A percentile compares a stretch with the other conserved stretches of the same genome.
These are phyloP conservation scores for Neonectria sp. DNA, from an alignment of 2,329 filamentous ascomycete species.

Conservation along the genomic window DNA sequence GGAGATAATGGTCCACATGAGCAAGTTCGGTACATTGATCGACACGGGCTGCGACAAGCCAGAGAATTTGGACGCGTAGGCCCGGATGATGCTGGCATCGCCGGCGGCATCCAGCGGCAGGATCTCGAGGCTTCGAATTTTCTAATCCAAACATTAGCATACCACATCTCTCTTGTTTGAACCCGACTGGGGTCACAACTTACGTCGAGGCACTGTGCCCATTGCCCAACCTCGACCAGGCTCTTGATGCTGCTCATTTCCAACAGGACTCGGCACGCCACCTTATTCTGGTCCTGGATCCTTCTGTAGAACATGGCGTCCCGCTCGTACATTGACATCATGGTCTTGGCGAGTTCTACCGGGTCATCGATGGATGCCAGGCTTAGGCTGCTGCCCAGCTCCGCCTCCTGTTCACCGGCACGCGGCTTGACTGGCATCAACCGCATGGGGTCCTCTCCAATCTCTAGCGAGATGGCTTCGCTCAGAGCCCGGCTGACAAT, in stretches of 20 bases:
- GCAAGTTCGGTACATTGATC: slow-evolving; percentile 89
- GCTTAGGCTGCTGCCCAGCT: slow-evolving; percentile 71
- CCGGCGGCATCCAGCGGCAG: slow-evolving; percentile 83
- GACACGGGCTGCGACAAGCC: slow-evolving; percentile 85
- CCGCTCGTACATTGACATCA: slow-evolving; percentile 75
- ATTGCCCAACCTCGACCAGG: slow-evolving; percentile 68
- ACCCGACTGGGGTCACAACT: slow-evolving; percentile 50
- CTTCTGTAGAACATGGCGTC: slow-evolving; percentile 73
- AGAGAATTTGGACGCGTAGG: slow-evolving; percentile 85
- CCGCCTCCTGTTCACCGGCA: slow-evolving; percentile 57
- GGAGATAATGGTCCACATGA: slow-evolving; percentile 94
- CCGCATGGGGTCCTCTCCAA: slow-evolving; percentile 85
- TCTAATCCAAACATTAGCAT: slow-evolving; percentile 62
- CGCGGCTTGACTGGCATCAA: slow-evolving; percentile 86
- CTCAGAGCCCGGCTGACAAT: slow-evolving; percentile 93
- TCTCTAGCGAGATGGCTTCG: slow-evolving; percentile 88
- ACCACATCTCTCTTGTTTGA: background rate
- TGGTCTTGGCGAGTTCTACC: slow-evolving; percentile 71
- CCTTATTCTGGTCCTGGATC: slow-evolving; percentile 70
- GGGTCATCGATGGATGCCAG: slow-evolving; percentile 73
- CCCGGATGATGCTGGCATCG: slow-evolving; percentile 84
- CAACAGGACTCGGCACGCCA: slow-evolving; percentile 70
- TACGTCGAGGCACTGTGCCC: slow-evolving; percentile 73
- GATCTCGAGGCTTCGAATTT: slow-evolving; percentile 81
- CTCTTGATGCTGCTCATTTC: slow-evolving; percentile 75